Evolutionary conservation across 2,329 filamentous ascomycete genomes (phyloP).

Genomic region (Neodidymelliopsis sp.): DNA sequence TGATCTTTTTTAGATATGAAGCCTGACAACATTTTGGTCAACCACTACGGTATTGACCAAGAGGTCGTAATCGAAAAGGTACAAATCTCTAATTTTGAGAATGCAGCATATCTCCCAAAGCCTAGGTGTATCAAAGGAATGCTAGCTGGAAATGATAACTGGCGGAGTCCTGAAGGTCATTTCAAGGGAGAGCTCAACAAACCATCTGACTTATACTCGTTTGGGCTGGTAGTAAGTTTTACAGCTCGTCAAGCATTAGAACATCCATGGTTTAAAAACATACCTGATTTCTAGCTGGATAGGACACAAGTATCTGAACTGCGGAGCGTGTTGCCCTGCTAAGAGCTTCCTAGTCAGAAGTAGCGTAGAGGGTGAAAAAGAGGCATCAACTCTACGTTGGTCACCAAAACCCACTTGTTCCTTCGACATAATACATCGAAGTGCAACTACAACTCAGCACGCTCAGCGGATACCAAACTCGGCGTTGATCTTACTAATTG

Average conservation of each 20-base stretch:
- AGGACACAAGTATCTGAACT: too few relatives aligned
- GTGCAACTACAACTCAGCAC: too few relatives aligned
- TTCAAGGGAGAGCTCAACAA: constrained; percentile 38
- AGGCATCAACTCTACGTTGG: too few relatives aligned
- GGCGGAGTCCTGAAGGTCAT: constrained; percentile 43
- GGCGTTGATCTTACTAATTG: too few relatives aligned
- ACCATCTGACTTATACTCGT: constrained; percentile 41
- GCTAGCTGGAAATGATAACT: constrained; percentile 41
- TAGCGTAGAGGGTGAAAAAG: too few relatives aligned
- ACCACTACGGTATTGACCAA: constrained; percentile 20
- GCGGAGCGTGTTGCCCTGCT: too few relatives aligned
- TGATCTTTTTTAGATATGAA: constrained; percentile 36
- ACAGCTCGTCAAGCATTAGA: constrained; percentile 51
- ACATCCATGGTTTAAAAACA: constrained; percentile 36
- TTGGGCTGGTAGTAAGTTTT: constrained; percentile 43
- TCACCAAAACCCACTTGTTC: too few relatives aligned
- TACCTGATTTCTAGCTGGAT: too few relatives aligned
- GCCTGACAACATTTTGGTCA: constrained; percentile 40
- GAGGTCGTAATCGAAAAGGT: constrained; percentile 27
- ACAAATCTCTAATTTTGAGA: constrained; percentile 41
- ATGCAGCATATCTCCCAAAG: constrained; percentile 47
- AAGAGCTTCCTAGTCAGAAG: too few relatives aligned
- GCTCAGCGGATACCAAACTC: too few relatives aligned
- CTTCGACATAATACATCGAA: too few relatives aligned
- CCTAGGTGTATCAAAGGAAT: constrained; percentile 40